Percentiles rank a stretch among this genome's conserved stretches.
Evolutionary conservation across 2,329 filamentous ascomycete species (phyloP).

Genomic region (Paecilomyces formosus): DNA sequence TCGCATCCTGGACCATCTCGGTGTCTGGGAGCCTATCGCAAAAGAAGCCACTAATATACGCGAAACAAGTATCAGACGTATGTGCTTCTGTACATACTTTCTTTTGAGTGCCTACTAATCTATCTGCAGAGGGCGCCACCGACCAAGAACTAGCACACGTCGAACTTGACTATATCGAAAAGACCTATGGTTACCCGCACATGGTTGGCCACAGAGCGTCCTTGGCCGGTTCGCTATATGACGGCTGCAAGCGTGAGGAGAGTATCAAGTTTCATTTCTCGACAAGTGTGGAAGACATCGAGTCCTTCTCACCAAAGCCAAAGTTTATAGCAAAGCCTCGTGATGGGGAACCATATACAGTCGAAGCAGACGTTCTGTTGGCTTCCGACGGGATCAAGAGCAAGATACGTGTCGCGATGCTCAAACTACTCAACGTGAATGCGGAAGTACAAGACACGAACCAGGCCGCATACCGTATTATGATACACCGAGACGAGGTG

Average conservation of each 20-base stretch:
- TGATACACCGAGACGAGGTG: slow-evolving; percentile 42
- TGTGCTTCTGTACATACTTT: slow-evolving; percentile 10
- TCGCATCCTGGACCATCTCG: slow-evolving; percentile 64
- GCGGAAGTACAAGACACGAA: slow-evolving; percentile 42
- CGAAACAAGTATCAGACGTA: slow-evolving; percentile 65
- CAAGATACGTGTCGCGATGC: slow-evolving; percentile 36
- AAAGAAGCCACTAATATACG: slow-evolving; percentile 63
- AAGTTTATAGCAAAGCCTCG: slow-evolving; percentile 54
- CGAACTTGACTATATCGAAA: slow-evolving; percentile 57
- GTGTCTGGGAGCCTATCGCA: slow-evolving; percentile 64
- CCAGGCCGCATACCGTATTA: slow-evolving; percentile 49
- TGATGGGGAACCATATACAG: slow-evolving; percentile 45
- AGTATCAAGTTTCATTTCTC: slow-evolving; percentile 64
- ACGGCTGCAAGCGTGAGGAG: slow-evolving; percentile 58
- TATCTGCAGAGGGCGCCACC: slow-evolving; percentile 52
- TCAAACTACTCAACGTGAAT: slow-evolving; percentile 27
- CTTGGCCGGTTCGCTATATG: slow-evolving; percentile 61
- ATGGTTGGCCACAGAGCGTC: slow-evolving; percentile 73
- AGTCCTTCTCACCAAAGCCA: slow-evolving; percentile 53
- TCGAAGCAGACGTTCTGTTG: slow-evolving; percentile 45
- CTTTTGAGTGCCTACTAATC: slow-evolving; percentile 3
- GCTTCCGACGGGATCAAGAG: slow-evolving; percentile 51
- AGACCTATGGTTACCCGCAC: slow-evolving; percentile 66
- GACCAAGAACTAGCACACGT: slow-evolving; percentile 65
- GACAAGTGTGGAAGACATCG: slow-evolving; percentile 48